Conservation (phyloP, 1,284 basidiomycete genomes). For the Cutaneotrichosporon sp. region DNA sequence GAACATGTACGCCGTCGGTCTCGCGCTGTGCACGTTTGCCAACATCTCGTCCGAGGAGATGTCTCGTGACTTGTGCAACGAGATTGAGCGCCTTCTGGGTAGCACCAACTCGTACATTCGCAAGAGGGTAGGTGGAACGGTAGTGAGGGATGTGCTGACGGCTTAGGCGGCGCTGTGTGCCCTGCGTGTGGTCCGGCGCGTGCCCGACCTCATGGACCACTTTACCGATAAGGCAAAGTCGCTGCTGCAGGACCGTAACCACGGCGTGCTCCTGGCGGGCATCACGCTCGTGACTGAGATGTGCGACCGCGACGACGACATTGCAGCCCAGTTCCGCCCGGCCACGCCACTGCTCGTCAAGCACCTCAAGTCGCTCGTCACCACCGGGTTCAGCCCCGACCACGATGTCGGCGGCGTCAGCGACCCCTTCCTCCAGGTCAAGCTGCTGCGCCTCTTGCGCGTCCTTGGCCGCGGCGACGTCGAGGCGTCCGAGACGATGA, state of each 20-base stretch:
- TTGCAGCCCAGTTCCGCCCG: constrained; percentile 84
- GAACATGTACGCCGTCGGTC: constrained; percentile 97
- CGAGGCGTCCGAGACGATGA: constrained; percentile 92
- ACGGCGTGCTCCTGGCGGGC: constrained; percentile 88
- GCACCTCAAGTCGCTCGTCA: constrained; percentile 90
- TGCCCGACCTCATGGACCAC: constrained; percentile 93
- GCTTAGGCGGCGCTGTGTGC: constrained; percentile 90
- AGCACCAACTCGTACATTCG: constrained; percentile 98
- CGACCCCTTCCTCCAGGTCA: constrained; percentile 97
- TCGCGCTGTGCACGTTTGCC: constrained; percentile 96
- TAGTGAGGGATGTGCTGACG: not conserved
- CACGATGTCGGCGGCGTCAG: constrained; percentile 99
- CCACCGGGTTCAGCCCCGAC: constrained; percentile 96
- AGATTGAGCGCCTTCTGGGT: constrained; percentile 94
- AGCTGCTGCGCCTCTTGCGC: constrained; percentile 88
- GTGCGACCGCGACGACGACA: constrained; percentile 70
- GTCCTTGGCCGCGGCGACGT: constrained; percentile 79
- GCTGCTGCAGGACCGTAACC: constrained; percentile 90
- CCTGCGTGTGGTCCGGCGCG: constrained; percentile 91
- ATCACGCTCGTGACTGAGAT: constrained; percentile 95
- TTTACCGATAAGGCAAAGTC: constrained; percentile 84
- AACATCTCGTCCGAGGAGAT: constrained; percentile 99
- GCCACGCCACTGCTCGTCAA: constrained; percentile 90
- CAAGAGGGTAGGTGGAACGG: constrained; percentile 68
- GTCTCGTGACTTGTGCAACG: constrained; percentile 92